These are phyloP conservation scores for Acephala macrosclerotiorum DNA, from an alignment of 2,329 filamentous ascomycete genomes.

Conservation along the genomic window DNA sequence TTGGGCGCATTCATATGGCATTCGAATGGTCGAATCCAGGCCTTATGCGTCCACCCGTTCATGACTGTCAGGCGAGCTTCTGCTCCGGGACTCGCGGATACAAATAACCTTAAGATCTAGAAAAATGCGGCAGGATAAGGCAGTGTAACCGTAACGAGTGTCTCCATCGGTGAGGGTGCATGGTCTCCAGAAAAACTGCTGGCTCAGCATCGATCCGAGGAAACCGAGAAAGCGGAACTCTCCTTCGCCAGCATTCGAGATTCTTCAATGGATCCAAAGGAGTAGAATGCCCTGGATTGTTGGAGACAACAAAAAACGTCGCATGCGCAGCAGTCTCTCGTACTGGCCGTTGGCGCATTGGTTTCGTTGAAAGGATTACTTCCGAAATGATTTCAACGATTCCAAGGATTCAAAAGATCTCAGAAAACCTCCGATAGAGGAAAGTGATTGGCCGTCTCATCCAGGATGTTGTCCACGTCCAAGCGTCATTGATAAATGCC, in stretches of 20 bases:
- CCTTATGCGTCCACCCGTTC: not conserved
- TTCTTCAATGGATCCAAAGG: not conserved
- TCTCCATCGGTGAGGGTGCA: not conserved
- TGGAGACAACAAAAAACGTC: not conserved
- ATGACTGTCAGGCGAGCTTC: not conserved
- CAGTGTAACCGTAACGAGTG: not conserved
- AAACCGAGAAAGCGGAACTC: slow-evolving; percentile 3
- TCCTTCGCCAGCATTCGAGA: not conserved
- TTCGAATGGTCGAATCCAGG: not conserved
- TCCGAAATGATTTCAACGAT: not conserved
- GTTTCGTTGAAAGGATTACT: not conserved
- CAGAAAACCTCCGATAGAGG: not conserved
- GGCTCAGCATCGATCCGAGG: slow-evolving; percentile 7
- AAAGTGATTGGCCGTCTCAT: not conserved
- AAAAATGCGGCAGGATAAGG: not conserved
- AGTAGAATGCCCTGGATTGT: not conserved
- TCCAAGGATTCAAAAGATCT: slow-evolving; percentile 5
- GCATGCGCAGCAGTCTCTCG: not conserved
- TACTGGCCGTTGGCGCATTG: not conserved
- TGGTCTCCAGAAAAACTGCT: not conserved
- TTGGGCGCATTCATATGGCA: not conserved
- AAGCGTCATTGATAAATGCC: slow-evolving; percentile 12
- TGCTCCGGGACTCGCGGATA: slow-evolving; percentile 5
- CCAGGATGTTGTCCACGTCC: not conserved
- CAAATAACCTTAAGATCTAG: not conserved